Percentiles rank a stretch among this genome's conserved stretches.
These are phyloP conservation scores for Leccinum incarnatum DNA, from an alignment of 768 basidiomycete genomes.

Conservation along the genomic window DNA sequence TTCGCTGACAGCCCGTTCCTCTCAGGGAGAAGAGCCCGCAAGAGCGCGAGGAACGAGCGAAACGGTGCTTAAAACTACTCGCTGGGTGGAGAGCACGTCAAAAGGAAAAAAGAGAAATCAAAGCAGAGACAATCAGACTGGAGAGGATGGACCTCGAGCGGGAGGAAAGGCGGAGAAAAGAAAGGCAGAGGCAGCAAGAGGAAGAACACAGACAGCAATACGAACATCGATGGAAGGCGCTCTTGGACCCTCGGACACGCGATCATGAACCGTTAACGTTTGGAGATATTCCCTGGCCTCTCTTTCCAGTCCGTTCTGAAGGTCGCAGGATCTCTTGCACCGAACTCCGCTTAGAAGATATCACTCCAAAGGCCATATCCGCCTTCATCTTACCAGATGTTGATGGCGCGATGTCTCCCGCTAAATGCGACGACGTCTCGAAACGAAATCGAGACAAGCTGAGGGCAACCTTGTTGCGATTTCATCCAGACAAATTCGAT, in stretches of 20 bases:
- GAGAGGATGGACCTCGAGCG: conserved; percentile 54
- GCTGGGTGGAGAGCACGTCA: too few relatives aligned
- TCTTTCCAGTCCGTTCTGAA: conserved; percentile 36
- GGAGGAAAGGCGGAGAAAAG: conserved; percentile 46
- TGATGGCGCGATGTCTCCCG: neutral
- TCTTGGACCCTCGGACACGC: conserved; percentile 35
- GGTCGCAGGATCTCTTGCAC: conserved; percentile 13
- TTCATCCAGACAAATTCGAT: conserved; percentile 83
- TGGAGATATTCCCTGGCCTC: conserved; percentile 73
- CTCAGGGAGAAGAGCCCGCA: conserved; percentile 63
- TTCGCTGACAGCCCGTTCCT: conserved; percentile 3
- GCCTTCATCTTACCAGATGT: conserved; percentile 50
- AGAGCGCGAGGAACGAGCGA: conserved; percentile 61
- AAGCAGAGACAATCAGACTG: conserved; percentile 50
- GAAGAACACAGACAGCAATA: conserved; percentile 52
- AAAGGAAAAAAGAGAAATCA: conserved; percentile 21
- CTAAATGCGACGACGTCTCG: conserved; percentile 24
- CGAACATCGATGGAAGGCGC: conserved; percentile 53
- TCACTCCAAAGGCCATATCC: conserved; percentile 55
- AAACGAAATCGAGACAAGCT: conserved; percentile 60
- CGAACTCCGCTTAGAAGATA: conserved; percentile 40
- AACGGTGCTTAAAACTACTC: conserved; percentile 40
- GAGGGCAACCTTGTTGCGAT: conserved; percentile 66
- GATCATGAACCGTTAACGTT: conserved; percentile 41
- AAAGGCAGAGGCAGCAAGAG: conserved; percentile 42